Evolutionary conservation across 352 stramenopile species (phyloP), one percentile per base, ranked within the genome.

Genomic region (Globisporangium carolinianum): DNA sequence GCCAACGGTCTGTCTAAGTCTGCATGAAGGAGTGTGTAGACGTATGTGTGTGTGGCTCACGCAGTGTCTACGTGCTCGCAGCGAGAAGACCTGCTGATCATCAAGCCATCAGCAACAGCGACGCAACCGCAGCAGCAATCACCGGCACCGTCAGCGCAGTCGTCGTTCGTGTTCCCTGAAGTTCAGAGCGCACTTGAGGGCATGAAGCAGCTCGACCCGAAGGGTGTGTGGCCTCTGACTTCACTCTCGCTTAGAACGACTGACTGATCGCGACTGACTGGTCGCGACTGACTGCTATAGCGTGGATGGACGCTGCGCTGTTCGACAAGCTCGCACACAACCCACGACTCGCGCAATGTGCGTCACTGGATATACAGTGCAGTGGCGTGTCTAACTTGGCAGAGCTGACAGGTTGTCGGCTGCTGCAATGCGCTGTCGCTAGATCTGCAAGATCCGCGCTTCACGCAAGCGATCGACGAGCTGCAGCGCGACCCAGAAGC

Each of bases 301-400:
- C 87, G 17, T 93, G 83, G 83, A 88, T 90, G 78, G 85, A 87
- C 36, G 70, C 74, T 14, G 57, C 53, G 6, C 87, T 93, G 46
- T 85, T 90, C 39, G 71, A 77, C 32, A 93, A 91, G 63, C 72
- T 93, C 4, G 52, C 75, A 6, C 62, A 61, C 3, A 76, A 86
- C 45, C 77, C 79, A 5, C 79, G 79, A 42, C 64, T 93, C 32
- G 57, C 71, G 7, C 62, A 73, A 55, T 80, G 80, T 89, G 58
- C 12, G 60, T 65, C 17, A 9, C 9, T 12, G 43, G n/a, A 47
- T 5, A 9, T 17, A 12, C 17, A 14, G 39, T 7, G 0, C n/a
- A n/a, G 6, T 18, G 14, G 38, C 24, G n/a, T 43, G 7, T 45
- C 15, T 5, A 14, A 6, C 5, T 45, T 6, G 17, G 45, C 41